phyloP scores from a whole-genome alignment of 1,284 basidiomycete genomes.

The Cryptococcus sp. region DNA sequence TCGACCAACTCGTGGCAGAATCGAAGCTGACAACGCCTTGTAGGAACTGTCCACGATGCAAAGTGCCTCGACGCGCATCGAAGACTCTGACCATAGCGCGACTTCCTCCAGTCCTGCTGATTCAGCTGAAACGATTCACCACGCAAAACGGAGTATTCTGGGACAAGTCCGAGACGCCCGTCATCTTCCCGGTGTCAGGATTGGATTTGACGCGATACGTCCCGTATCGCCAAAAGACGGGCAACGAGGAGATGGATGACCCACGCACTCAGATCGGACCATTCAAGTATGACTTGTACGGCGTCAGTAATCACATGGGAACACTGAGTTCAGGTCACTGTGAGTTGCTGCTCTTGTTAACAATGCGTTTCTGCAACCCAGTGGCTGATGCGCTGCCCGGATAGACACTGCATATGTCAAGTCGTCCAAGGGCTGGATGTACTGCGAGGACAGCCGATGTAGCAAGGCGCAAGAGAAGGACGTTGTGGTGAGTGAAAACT shows the following conservation, averaged over 20 bases:
- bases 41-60: constrained; percentile 93
- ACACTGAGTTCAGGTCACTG: constrained; percentile 89
- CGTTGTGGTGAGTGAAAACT: constrained; percentile 69
- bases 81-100: constrained; percentile 86
- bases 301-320: constrained; percentile 88
- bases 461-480: constrained; percentile 69
- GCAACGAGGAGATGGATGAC: constrained; percentile 61
- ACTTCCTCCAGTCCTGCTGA: constrained; percentile 88
- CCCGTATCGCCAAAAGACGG: constrained; percentile 73
- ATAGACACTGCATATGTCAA: constrained; percentile 82
- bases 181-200: constrained; percentile 80
- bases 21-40: not conserved
- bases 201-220: constrained; percentile 91
- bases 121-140: constrained; percentile 95
- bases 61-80: constrained; percentile 74
- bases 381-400: not conserved
- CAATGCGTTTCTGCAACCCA: not conserved
- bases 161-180: constrained; percentile 88
- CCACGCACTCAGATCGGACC: constrained; percentile 78
- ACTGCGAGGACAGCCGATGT: constrained; percentile 83
- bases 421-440: constrained; percentile 76
- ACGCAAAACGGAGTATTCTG: constrained; percentile 84
- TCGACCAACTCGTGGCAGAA: not conserved
- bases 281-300: constrained; percentile 85
- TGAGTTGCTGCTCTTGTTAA: constrained; percentile 56